Base-by-base conservation (phyloP, 169 alveolate species). In the Plasmodium cynomolgi region DNA sequence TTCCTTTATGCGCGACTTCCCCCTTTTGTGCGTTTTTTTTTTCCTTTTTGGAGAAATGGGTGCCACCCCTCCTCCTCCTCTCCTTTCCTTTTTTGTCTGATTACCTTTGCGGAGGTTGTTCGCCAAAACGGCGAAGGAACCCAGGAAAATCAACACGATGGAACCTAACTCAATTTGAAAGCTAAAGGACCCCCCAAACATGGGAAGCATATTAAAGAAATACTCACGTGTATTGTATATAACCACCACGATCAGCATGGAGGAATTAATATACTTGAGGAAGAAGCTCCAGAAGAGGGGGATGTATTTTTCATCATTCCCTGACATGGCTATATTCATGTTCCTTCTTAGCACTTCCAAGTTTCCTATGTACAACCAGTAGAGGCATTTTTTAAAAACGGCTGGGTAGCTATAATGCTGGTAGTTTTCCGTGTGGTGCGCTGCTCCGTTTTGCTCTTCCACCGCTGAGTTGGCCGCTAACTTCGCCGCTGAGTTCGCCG, bases 321-420 rank as follows among this genome's bases (percentile, higher is more conserved):
- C 94, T 4, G 94, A 88, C 37, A 88, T 88, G n/a, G 94, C 94
- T 7, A 88, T 80, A 39, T 88, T 88, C 29, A 88, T 79, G 72
- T 88, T 88, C 81, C 39, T 88, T 79, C 94, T 23, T 31, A 88
- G 81, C 11, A 88, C 82, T 39, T 88, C 94, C 47, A 88, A 26
- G 20, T 88, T 88, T 6, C 94, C 94, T 23, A 88, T 58, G 50
- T 88, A 88, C 39, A 88, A 71, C 94, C 94, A 88, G 72, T 88
- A 88, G 15, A 88, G 50, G 72, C 94, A 88, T 80, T 88, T 88
- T 88, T 73, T 88, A 23, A 88, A 88, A 79, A 88, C 68, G 39
- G n/a, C 8, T 13, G 44, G 1, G 4, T 88, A 79, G 37, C 50
- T 81, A 58, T 54, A 77, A 7, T 23, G 77, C 2, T 20, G 77